phyloP scores from a whole-genome alignment of 1,139 yeast genomes.

The Yamadazyma sp. region DNA sequence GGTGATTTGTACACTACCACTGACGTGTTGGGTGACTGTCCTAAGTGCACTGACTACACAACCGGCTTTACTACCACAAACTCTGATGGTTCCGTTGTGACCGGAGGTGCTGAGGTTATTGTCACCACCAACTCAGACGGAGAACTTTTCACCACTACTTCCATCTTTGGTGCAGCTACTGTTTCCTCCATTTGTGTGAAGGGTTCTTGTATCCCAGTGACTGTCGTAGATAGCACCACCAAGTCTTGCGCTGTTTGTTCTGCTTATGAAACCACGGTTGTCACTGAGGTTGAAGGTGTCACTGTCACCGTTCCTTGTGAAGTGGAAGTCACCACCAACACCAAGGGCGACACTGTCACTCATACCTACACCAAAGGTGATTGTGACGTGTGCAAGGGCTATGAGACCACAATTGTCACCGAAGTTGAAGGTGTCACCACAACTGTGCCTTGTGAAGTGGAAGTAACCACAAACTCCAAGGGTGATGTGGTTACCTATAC shows the following conservation, averaged over 20 bases:
- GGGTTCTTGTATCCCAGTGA: conserved; percentile 12
- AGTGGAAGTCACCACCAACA: conserved; percentile 13
- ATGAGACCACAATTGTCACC: conserved; percentile 6
- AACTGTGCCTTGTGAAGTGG: conserved; percentile 9
- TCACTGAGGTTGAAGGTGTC: conserved; percentile 8
- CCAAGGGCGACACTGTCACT: conserved; percentile 6
- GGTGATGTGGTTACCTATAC: conserved; percentile 6
- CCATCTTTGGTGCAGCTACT: conserved; percentile 7
- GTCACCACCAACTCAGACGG: conserved; percentile 14
- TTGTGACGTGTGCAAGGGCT: conserved; percentile 10
- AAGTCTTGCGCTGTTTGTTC: conserved; percentile 9
- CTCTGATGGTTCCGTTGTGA: conserved; percentile 13
- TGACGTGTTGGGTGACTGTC: conserved; percentile 7
- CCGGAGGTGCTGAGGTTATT: conserved; percentile 11
- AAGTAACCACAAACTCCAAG: conserved; percentile 7
- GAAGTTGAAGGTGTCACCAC: conserved; percentile 6
- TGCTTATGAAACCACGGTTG: conserved; percentile 7
- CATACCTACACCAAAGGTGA: conserved; percentile 17
- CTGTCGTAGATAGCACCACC: conserved; percentile 5
- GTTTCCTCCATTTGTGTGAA: conserved; percentile 12
- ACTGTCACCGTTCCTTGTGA: conserved; percentile 12
- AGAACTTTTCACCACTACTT: conserved; percentile 7
- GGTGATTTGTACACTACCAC: conserved; percentile 5
- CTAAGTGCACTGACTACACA: conserved; percentile 16
- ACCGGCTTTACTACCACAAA: conserved; percentile 15